Base-by-base conservation (phyloP, 495 filamentous ascomycete species). In the Chaetomium cochliodes region DNA sequence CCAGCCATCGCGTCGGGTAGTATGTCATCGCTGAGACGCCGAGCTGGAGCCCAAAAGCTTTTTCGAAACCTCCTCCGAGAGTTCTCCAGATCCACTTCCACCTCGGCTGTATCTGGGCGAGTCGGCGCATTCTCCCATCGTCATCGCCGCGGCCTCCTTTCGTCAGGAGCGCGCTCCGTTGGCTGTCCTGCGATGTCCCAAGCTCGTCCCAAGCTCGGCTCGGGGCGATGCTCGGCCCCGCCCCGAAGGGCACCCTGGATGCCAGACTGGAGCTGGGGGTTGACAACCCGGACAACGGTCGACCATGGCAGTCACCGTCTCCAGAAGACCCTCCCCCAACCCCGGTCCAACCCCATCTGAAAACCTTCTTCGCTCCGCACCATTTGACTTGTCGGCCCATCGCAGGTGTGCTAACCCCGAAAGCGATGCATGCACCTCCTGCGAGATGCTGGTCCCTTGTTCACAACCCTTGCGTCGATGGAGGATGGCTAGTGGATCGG, bases 401-500 rank as follows among this genome's bases (percentile, higher is more conserved):
- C 55, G 55, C 55, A 58, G 33, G 15, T 13, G 12, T 58, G 55
- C 55, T 58, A 37, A 37, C 33, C 18, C 26, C 26, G 46, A 37
- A 37, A 37, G 33, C 33, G 33, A 37, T 37, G 5, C 33, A 37
- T 37, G 33, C 33, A 37, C 33, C 5, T 12, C 33, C 33, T 37
- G 33, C 33, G 8, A 50, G 46, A 50, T 22, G 46, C 46, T 57
- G 15, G n/a, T 33, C 25, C 41, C 42, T 37, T 20, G 26, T 33
- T 11, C 41, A 41, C 25, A 26, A n/a, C 42, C 33, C 55, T 41
- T 51, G 47, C 53, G 39, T 63, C 54, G 69, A 67, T 30, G 28
- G 28, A 30, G 28, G 28, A 30, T 70, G 70, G 66, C 46, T 64
- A 63, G 58, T 59, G 59, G 66, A 64, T 69, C 70, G 66, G 61